phyloP scores from a whole-genome alignment of 2,329 filamentous ascomycete species.

The Aspergillus carbonarius region DNA sequence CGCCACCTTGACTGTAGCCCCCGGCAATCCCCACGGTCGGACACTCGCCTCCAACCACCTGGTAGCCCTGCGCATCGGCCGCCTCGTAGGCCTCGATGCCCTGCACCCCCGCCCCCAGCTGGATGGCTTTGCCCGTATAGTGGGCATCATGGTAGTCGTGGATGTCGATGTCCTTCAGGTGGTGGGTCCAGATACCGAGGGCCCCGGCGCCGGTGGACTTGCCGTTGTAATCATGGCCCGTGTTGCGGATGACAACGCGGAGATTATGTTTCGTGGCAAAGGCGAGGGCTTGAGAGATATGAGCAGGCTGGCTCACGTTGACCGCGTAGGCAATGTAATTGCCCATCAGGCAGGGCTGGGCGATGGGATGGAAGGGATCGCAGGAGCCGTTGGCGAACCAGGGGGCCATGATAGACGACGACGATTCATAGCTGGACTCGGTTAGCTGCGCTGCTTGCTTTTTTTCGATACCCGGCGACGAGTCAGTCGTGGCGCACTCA shows the following conservation, averaged over 20 bases:
- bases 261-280: constrained; percentile 29
- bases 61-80: constrained; percentile 47
- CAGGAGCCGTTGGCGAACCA: constrained; percentile 14
- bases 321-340: constrained; percentile 37
- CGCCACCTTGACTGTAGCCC: constrained; percentile 62
- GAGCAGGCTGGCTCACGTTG: constrained; percentile 28
- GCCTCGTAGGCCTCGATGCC: constrained; percentile 51
- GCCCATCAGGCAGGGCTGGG: constrained; percentile 28
- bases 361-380: constrained; percentile 19
- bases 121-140: constrained; percentile 56
- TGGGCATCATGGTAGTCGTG: constrained; percentile 34
- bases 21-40: constrained; percentile 59
- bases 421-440: constrained; percentile 7
- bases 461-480: neutral
- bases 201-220: constrained; percentile 60
- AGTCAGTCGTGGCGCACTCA: constrained; percentile 23
- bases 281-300: constrained; percentile 31
- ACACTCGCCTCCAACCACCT: constrained; percentile 56
- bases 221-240: constrained; percentile 49
- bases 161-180: constrained; percentile 31
- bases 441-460: neutral
- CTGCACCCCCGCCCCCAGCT: constrained; percentile 55
- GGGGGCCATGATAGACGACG: constrained; percentile 14
- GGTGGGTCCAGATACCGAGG: constrained; percentile 34
- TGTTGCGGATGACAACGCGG: constrained; percentile 49